Evolutionary conservation across 2,329 filamentous ascomycete genomes (phyloP), one percentile per base, ranked within the genome.

Genomic region (Colletotrichum musicola): DNA sequence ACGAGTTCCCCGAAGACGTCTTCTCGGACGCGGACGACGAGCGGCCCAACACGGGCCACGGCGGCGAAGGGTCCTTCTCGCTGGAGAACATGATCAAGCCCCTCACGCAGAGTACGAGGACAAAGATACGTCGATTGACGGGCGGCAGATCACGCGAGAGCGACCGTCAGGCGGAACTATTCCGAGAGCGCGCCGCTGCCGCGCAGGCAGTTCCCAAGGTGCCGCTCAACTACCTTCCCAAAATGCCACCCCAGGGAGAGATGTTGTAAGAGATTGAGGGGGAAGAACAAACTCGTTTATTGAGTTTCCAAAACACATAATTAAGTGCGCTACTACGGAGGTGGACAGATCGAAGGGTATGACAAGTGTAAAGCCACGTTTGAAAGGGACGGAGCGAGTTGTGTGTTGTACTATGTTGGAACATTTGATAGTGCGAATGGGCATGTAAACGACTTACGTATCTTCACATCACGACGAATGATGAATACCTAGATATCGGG

Each of bases 11-110:
- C 1, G 90, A 93, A 49, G 93, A 92, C 59, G 86, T 92, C 0
- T 91, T 95, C 73, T 97, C 93, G 0, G 95, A 98, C 72, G 90
- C 90, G 14, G 92, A 94, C 77, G 82, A 90, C 73, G 82, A 90
- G 78, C 72, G 85, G 74, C 80, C 80, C 4, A 79, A 76, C 47
- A 79, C 77, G 20, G 79, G 77, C 20, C 75, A 80, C 20, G 77
- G 78, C 13, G 77, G 78, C n/a, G 83, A 85, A 47, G 78, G 81
- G 18, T 86, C 84, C 0, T 89, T 88, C 76, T 86, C 86, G 67
- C 78, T 88, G 25, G 89, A 90, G 72, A 88, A 83, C 64, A 89
- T 90, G 82, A 86, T 91, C 71, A 87, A 85, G 69, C 87, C 88
- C 0, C 78, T 88, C 6, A 82, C 86, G 38, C 85, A 89, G 65